Evolutionary conservation across 2,329 filamentous ascomycete species (phyloP).

Genomic region (Hypoxylon sp.): DNA sequence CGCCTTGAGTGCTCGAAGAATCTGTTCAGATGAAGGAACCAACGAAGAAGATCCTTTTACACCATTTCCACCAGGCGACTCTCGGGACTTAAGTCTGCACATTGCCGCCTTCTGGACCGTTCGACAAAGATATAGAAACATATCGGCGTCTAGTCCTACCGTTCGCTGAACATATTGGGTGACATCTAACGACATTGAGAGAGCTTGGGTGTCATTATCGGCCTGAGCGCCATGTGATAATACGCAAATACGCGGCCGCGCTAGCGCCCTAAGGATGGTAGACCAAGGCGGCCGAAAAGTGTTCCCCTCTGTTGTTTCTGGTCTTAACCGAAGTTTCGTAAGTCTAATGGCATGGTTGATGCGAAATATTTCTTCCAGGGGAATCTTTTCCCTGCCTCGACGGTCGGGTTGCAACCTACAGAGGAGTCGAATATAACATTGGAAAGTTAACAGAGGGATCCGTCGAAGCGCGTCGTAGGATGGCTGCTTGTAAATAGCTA

Average conservation of each 20-base stretch:
- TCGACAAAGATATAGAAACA: slow-evolving; percentile 51
- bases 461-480: slow-evolving; percentile 37
- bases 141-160: slow-evolving; percentile 47
- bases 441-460: slow-evolving; percentile 53
- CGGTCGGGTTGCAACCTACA: slow-evolving; percentile 52
- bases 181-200: slow-evolving; percentile 47
- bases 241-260: slow-evolving; percentile 46
- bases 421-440: slow-evolving; percentile 62
- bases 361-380: slow-evolving; percentile 31
- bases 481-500: slow-evolving; percentile 32
- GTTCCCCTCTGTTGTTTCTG: slow-evolving; percentile 39
- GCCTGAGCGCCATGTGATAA: slow-evolving; percentile 36
- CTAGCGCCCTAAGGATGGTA: slow-evolving; percentile 51
- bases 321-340: slow-evolving; percentile 41
- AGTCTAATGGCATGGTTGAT: slow-evolving; percentile 51
- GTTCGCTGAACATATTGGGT: slow-evolving; percentile 42
- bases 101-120: slow-evolving; percentile 45
- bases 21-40: slow-evolving; percentile 15
- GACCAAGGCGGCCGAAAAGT: slow-evolving; percentile 54
- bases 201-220: slow-evolving; percentile 43
- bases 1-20: slow-evolving; percentile 17
- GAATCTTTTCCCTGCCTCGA: slow-evolving; percentile 33
- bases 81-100: slow-evolving; percentile 29
- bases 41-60: slow-evolving; percentile 15
- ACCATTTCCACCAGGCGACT: neutral